Evolutionary conservation across 148 eudicot species (phyloP).

Genomic region (Dianthus caryophyllus): DNA sequence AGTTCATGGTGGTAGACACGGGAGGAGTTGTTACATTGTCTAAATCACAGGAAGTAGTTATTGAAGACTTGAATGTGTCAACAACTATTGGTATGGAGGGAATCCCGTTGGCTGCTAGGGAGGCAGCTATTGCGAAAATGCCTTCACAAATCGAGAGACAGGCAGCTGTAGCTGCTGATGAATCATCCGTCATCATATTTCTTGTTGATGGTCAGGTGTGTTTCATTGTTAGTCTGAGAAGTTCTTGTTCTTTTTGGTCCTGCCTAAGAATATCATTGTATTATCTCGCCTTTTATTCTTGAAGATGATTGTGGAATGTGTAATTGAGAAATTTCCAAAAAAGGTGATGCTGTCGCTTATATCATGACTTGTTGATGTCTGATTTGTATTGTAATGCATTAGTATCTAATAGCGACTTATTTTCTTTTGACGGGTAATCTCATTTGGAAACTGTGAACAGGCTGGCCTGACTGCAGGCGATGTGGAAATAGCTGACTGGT

Average conservation of each 20-base stretch:
- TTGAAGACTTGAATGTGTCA: slow-evolving; percentile 80
- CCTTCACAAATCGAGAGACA: slow-evolving; percentile 94
- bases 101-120: slow-evolving; percentile 75
- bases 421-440: slow-evolving; percentile 16
- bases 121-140: slow-evolving; percentile 97
- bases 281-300: background rate
- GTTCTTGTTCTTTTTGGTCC: slow-evolving; percentile 1
- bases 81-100: slow-evolving; percentile 99
- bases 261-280: background rate
- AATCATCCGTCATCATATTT: slow-evolving; percentile 85
- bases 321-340: background rate
- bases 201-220: slow-evolving; percentile 98
- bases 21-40: slow-evolving; percentile 84
- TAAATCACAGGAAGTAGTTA: slow-evolving; percentile 65
- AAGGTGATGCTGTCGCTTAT: background rate
- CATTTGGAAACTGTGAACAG: slow-evolving; percentile 44
- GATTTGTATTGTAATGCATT: background rate
- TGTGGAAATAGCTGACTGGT: slow-evolving; percentile 91
- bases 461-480: slow-evolving; percentile 95
- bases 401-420: background rate
- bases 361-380: background rate
- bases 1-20: slow-evolving; percentile 89
- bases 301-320: background rate
- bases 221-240: background rate
- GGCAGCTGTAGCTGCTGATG: slow-evolving; percentile 86